These are phyloP conservation scores for Trametes cinnabarina DNA, from an alignment of 768 basidiomycete species.

Conservation along the genomic window DNA sequence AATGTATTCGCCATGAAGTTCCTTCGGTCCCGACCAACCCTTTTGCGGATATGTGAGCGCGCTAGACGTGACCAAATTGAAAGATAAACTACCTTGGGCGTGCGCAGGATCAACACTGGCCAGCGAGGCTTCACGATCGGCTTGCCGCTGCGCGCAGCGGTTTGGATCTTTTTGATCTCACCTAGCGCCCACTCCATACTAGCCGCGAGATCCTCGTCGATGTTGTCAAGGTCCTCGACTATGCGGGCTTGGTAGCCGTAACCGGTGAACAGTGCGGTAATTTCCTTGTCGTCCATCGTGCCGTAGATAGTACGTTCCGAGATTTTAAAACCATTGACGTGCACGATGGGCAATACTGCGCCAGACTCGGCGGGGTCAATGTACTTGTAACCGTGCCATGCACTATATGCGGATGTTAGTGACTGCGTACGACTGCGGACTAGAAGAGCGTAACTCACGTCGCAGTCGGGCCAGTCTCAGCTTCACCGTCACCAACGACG, in stretches of 20 bases:
- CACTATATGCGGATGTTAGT: constrained; percentile 32
- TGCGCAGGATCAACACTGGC: constrained; percentile 84
- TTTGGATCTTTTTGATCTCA: constrained; percentile 76
- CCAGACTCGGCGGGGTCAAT: constrained; percentile 88
- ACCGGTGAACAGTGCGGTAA: constrained; percentile 71
- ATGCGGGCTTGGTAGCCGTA: constrained; percentile 90
- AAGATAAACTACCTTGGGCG: constrained; percentile 64
- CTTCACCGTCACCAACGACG: constrained; percentile 87
- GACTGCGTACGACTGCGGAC: neutral
- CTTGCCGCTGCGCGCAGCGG: constrained; percentile 70
- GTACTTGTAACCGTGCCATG: constrained; percentile 88
- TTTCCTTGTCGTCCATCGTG: constrained; percentile 86
- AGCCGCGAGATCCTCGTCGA: constrained; percentile 78
- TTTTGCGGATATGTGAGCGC: neutral
- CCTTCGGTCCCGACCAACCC: constrained; percentile 69
- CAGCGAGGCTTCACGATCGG: constrained; percentile 87
- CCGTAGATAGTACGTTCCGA: constrained; percentile 88
- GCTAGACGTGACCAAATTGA: neutral
- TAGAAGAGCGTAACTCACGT: constrained; percentile 29
- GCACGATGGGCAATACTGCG: constrained; percentile 87
- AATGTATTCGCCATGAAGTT: constrained; percentile 64
- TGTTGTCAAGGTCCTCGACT: constrained; percentile 61
- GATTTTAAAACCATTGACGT: constrained; percentile 88
- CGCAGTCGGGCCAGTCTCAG: constrained; percentile 78
- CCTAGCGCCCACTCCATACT: constrained; percentile 78